Conservation (phyloP, 139 green algal genomes). For the Tetradesmus lagerheimii region DNA sequence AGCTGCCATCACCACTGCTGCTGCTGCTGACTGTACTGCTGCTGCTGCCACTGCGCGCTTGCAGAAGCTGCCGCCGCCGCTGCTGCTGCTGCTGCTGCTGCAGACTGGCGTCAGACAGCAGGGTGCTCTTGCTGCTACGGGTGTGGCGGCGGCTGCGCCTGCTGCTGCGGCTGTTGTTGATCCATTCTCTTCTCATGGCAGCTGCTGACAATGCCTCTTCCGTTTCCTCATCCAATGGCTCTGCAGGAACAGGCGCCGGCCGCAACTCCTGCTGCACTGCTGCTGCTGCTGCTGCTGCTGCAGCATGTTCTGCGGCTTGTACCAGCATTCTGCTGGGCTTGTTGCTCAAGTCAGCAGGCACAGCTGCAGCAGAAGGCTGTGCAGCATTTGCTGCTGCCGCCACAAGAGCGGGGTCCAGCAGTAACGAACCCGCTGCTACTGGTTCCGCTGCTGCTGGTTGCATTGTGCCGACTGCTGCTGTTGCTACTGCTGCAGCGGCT, state of each 20-base stretch:
- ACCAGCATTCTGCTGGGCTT: not conserved
- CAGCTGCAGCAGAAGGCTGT: not conserved
- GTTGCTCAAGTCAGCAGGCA: not conserved
- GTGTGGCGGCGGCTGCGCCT: not conserved
- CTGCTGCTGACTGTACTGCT: not conserved
- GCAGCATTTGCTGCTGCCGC: constrained; percentile 2
- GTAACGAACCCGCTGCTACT: not conserved
- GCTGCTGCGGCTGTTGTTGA: not conserved
- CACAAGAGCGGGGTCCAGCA: not conserved
- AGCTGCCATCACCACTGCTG: not conserved
- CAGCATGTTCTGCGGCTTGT: not conserved
- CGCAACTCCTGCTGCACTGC: not conserved
- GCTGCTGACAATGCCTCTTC: constrained; percentile 19
- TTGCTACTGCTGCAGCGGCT: constrained; percentile 10
- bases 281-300: constrained; percentile 21
- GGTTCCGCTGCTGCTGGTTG: not conserved
- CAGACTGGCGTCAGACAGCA: not conserved
- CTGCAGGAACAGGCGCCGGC: not conserved
- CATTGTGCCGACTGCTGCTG: constrained; percentile 4
- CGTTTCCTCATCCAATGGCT: not conserved
- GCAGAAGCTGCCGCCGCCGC: not conserved
- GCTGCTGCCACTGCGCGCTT: not conserved
- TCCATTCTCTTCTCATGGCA: not conserved
- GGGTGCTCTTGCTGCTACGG: not conserved
- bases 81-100: not conserved